Percentiles rank a stretch among this genome's conserved stretches.
These are phyloP conservation scores for Trichaptum fuscoviolaceum DNA, from an alignment of 768 basidiomycete genomes.

Conservation along the genomic window DNA sequence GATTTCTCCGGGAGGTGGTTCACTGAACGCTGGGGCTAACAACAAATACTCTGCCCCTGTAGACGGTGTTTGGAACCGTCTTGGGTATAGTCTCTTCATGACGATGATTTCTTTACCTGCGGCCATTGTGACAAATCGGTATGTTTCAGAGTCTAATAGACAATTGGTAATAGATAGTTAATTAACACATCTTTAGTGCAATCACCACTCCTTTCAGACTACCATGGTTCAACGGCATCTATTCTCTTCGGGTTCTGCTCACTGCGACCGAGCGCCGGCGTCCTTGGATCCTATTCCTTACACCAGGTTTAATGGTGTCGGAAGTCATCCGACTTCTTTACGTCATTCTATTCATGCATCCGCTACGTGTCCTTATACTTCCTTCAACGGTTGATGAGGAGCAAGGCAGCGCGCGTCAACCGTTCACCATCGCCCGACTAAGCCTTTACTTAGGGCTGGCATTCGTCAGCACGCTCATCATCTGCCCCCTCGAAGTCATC, in stretches of 20 bases:
- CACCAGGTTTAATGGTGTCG: slow-evolving; percentile 55
- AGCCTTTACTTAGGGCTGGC: slow-evolving; percentile 54
- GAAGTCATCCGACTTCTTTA: slow-evolving; percentile 42
- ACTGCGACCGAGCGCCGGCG: slow-evolving; percentile 76
- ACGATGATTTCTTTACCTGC: slow-evolving; percentile 66
- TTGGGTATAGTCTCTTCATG: slow-evolving; percentile 59
- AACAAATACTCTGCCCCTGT: slow-evolving; percentile 62
- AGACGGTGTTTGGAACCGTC: slow-evolving; percentile 52
- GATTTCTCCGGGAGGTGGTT: slow-evolving; percentile 18
- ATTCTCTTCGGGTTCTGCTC: slow-evolving; percentile 63
- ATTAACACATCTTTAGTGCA: slow-evolving; percentile 39
- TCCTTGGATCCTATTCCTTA: slow-evolving; percentile 78
- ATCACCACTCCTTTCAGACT: slow-evolving; percentile 81
- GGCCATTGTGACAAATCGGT: slow-evolving; percentile 75
- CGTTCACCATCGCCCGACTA: slow-evolving; percentile 43
- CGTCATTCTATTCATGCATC: slow-evolving; percentile 36
- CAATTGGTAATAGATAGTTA: background rate
- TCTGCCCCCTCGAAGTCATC: slow-evolving; percentile 79
- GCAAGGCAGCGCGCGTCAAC: slow-evolving; percentile 15
- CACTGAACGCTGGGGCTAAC: slow-evolving; percentile 28
- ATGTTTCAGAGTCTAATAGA: slow-evolving; percentile 16
- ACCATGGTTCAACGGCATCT: slow-evolving; percentile 51
- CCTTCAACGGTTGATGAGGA: slow-evolving; percentile 31
- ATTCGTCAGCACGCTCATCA: slow-evolving; percentile 47
- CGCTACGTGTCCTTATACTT: slow-evolving; percentile 49